Conservation (phyloP, 164 flowering plant species). For the Dillenia suffruticosa region DNA sequence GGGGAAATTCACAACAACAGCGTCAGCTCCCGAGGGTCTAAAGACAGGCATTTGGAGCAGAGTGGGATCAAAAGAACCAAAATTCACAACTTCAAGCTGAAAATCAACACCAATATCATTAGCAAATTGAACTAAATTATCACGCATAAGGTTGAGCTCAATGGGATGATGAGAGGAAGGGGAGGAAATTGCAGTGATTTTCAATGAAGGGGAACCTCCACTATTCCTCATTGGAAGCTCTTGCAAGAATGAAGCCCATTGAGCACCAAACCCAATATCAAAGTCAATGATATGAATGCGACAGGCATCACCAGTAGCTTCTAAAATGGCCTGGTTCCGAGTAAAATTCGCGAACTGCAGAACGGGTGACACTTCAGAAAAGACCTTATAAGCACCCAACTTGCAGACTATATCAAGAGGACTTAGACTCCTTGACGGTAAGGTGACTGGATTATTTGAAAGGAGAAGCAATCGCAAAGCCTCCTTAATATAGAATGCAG, state of each 20-base stretch:
- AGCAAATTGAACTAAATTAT: slow-evolving; percentile 48
- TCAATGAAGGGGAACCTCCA: slow-evolving; percentile 32
- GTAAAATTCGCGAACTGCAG: slow-evolving; percentile 60
- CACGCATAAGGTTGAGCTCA: slow-evolving; percentile 42
- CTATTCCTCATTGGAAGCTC: slow-evolving; percentile 40
- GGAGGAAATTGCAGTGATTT: slow-evolving; percentile 58
- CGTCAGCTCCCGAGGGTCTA: slow-evolving; percentile 25
- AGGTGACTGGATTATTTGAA: slow-evolving; percentile 3
- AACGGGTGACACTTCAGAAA: slow-evolving; percentile 58
- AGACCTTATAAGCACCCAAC: slow-evolving; percentile 53
- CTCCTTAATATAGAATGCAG: slow-evolving; percentile 59
- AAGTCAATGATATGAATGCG: slow-evolving; percentile 51
- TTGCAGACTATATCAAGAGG: slow-evolving; percentile 30
- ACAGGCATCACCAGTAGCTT: slow-evolving; percentile 39
- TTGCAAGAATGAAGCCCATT: slow-evolving; percentile 72
- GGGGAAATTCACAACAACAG: slow-evolving; percentile 51
- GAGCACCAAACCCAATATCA: slow-evolving; percentile 57
- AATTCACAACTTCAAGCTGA: slow-evolving; percentile 34
- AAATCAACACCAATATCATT: slow-evolving; percentile 35
- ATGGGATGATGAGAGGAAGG: slow-evolving; percentile 30
- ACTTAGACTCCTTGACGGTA: slow-evolving; percentile 5
- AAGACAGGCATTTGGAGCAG: slow-evolving; percentile 19
- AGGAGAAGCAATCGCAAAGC: slow-evolving; percentile 36
- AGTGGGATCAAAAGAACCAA: slow-evolving; percentile 34
- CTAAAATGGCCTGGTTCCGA: slow-evolving; percentile 54